Base-by-base conservation (phyloP, 768 basidiomycete genomes). In the Antrodiella citrinella region DNA sequence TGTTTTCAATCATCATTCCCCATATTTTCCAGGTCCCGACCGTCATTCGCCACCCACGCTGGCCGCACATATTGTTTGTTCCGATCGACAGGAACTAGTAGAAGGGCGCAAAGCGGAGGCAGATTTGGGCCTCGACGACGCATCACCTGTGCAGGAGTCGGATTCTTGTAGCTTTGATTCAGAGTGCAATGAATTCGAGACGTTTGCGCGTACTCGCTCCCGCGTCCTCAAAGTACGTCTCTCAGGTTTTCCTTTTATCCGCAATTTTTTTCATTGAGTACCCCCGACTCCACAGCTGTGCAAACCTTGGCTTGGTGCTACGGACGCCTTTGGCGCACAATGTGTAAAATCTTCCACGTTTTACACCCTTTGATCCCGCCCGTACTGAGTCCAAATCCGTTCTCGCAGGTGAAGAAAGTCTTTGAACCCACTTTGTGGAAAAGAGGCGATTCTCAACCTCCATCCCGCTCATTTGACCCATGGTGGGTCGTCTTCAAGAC, bases 401-500 rank as follows among this genome's bases (percentile, higher is more conserved):
- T n/a, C n/a, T n/a, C 18, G 35, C n/a, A 50, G 15, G 11, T 4
- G 49, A 13, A 12, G 45, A 30, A 21, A 19, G 18, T 9, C 40
- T 35, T 49, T 12, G 46, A 23, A 22, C 40, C 30, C 38, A 40
- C 26, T 7, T 18, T 39, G 20, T 23, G 46, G 23, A 3, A 15
- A 23, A 47, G 22, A 26, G 48, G 48, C 23, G 26, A 13, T 20
- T 18, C 7, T 19, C 48, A 45, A 48, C 20, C 53, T 53, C 35
- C 51, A 52, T 24, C 25, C 22, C 24, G 53, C 55, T 13, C n/a
- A n/a, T n/a, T n/a, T n/a, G n/a, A n/a, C n/a, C n/a, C n/a, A n/a
- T n/a, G n/a, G n/a, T 61, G 59, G 61, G 50, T 49, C 35, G 57
- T 62, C 2, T 62, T 57, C 41, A 38, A 46, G 47, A 56, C 55